Percentiles rank a stretch among this genome's conserved stretches.
Evolutionary conservation across 371 early-diverging fungal genomes (phyloP).

Genomic region (Phascolomyces articulosus): DNA sequence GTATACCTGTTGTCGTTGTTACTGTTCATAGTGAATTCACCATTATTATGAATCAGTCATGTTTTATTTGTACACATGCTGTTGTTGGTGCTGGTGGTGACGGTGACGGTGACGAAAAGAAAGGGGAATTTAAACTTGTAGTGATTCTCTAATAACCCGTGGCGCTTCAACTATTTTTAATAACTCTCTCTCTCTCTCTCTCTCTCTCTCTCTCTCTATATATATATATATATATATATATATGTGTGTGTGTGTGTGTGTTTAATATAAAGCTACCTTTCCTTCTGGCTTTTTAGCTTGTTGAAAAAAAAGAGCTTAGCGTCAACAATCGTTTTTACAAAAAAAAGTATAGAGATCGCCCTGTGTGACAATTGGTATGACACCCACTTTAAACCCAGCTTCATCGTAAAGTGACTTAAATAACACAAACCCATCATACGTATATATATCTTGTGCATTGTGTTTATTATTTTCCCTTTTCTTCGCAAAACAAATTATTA

Average conservation of each 20-base stretch:
- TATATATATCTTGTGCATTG: no score
- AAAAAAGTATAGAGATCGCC: constrained; percentile 4
- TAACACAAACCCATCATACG: no score
- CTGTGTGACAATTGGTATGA: no score
- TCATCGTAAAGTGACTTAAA: no score
- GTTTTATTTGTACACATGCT: background rate
- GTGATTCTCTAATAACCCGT: background rate
- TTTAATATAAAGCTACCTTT: background rate
- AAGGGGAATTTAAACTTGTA: background rate
- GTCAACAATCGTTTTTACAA: constrained; percentile 24
- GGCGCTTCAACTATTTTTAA: background rate
- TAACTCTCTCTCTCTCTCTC: no score
- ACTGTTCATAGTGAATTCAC: background rate
- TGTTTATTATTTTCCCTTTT: no score
- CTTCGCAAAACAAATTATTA: no score
- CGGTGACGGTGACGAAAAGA: background rate
- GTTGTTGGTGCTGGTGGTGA: background rate
- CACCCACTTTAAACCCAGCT: no score
- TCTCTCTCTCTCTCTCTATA: no score
- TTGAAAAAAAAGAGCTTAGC: constrained; percentile 29
- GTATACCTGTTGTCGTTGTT: background rate
- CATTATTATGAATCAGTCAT: background rate
- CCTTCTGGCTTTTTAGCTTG: constrained; percentile 1
- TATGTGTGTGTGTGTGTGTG: no score
- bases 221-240: no score